Percentiles rank a stretch among this genome's conserved stretches.
Conservation (phyloP, 805 yeast species). For the Nakazawaea ambrosiae region DNA sequence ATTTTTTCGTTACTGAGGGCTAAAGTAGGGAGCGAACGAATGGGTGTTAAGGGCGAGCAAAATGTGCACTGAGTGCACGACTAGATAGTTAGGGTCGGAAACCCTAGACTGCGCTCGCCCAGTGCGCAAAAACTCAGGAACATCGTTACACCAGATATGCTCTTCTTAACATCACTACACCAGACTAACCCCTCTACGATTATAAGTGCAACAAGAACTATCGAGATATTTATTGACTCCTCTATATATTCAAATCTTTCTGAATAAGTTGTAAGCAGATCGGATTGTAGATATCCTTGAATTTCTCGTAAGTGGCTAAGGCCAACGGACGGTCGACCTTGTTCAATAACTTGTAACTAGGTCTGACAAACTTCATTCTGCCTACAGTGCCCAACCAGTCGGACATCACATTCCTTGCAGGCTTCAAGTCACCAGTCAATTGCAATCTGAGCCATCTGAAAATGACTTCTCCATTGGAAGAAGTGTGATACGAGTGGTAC, state of each 20-base stretch:
- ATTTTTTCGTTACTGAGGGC: no score
- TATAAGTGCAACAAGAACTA: neutral
- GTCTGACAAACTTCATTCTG: constrained; percentile 91
- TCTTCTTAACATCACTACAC: no score
- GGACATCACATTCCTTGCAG: constrained; percentile 49
- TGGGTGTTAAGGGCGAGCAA: no score
- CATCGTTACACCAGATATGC: neutral
- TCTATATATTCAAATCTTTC: constrained; percentile 43
- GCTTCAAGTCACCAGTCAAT: constrained; percentile 41
- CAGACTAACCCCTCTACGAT: neutral
- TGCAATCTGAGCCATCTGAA: constrained; percentile 73
- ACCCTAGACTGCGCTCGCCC: neutral
- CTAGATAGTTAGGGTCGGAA: neutral
- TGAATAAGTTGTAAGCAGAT: constrained; percentile 77
- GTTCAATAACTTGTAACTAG: constrained; percentile 65
- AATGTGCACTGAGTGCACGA: no score
- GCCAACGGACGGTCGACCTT: constrained; percentile 63
- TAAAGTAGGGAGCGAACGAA: no score
- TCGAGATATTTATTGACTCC: neutral
- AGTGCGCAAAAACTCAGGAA: neutral
- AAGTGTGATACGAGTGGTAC: constrained; percentile 36
- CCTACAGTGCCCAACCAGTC: constrained; percentile 90
- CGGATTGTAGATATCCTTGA: constrained; percentile 67
- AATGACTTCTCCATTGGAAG: constrained; percentile 74
- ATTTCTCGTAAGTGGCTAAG: constrained; percentile 51